A percentile compares a stretch with the other conserved stretches of the same genome.
phyloP scores from a whole-genome alignment of 2,329 filamentous ascomycete species.

The Metarhizium guizhouense region DNA sequence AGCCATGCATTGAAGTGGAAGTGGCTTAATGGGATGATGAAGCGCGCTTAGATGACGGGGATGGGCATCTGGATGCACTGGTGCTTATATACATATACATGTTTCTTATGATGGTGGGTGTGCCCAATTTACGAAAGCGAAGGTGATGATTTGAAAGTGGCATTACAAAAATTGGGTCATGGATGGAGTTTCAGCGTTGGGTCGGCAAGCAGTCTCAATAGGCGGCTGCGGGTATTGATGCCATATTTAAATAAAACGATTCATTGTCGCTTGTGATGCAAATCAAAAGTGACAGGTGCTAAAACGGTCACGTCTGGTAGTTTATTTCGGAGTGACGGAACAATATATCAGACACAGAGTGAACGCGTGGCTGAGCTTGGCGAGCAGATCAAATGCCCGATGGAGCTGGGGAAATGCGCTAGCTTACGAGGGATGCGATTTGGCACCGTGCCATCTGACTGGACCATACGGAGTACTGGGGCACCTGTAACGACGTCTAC shows the following conservation, averaged over 20 bases:
- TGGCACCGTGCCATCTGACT: neutral
- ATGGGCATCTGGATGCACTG: neutral
- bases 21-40: neutral
- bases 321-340: neutral
- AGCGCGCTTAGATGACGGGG: neutral
- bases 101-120: too few relatives aligned
- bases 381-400: too few relatives aligned
- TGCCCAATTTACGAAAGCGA: too few relatives aligned
- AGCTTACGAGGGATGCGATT: neutral
- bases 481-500: too few relatives aligned
- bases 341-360: too few relatives aligned
- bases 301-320: neutral
- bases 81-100: too few relatives aligned
- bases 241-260: neutral
- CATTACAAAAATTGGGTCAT: neutral
- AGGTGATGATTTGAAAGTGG: neutral
- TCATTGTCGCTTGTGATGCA: neutral
- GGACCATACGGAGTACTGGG: neutral
- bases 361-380: too few relatives aligned
- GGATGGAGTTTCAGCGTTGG: neutral
- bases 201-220: neutral
- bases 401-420: too few relatives aligned
- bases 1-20: slow-evolving; percentile 21
- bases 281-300: neutral
- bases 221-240: neutral